These are phyloP conservation scores for Bimuria novae-zelandiae DNA, from an alignment of 2,329 filamentous ascomycete species.

Conservation along the genomic window DNA sequence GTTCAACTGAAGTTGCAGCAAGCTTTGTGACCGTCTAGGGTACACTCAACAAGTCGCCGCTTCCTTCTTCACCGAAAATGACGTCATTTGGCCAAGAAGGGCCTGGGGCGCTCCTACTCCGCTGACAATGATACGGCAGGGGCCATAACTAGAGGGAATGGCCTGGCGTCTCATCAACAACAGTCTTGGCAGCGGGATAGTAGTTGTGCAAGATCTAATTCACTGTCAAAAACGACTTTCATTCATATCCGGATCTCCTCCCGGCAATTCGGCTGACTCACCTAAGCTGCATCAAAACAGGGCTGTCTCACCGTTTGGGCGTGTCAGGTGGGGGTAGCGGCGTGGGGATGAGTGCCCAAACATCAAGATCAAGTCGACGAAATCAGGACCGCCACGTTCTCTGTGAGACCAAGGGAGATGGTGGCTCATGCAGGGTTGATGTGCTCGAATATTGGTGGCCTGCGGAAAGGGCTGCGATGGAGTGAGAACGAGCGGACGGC, in stretches of 20 bases:
- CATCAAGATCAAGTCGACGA: too few species aligned
- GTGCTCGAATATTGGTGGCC: slow-evolving; percentile 46
- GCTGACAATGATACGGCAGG: background rate
- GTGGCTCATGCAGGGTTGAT: slow-evolving; percentile 46
- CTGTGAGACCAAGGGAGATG: background rate
- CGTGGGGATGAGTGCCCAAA: background rate
- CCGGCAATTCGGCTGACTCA: slow-evolving; percentile 8
- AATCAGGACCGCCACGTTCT: background rate
- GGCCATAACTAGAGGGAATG: background rate
- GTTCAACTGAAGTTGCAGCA: background rate
- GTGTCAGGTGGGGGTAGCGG: background rate
- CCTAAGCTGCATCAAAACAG: background rate
- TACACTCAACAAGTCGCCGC: background rate
- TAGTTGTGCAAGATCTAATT: background rate
- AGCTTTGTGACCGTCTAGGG: background rate
- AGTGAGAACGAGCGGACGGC: slow-evolving; percentile 22
- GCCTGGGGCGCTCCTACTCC: background rate
- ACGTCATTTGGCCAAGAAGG: background rate
- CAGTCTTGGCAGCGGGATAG: background rate
- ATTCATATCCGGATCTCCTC: slow-evolving; percentile 13
- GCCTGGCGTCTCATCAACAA: too few species aligned
- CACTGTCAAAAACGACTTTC: background rate
- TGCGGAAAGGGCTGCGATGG: slow-evolving; percentile 14
- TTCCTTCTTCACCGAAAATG: too few species aligned
- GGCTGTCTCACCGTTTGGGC: background rate